Base-by-base conservation (phyloP, 495 filamentous ascomycete genomes). In the Oleoguttula mirabilis region DNA sequence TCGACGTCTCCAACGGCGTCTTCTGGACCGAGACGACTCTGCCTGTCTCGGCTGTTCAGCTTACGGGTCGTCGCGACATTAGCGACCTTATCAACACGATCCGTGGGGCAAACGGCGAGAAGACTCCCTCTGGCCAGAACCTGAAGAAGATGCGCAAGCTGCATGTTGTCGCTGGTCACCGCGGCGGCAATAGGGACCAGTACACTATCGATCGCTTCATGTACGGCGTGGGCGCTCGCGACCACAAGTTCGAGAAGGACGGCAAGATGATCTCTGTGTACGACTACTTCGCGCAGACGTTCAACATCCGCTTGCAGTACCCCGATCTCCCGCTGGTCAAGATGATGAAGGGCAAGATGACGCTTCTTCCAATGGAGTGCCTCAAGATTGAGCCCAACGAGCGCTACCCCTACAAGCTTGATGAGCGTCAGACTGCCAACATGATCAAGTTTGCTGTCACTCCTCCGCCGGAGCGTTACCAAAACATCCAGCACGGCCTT, bases 391-490 rank as follows among this genome's bases (percentile, higher is more conserved):
- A 66, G 4, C 55, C 58, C 0, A 78, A 84, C 36, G 84, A 94
- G 62, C 73, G 79, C 0, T 98, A 87, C 59, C 67, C 69, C 0
- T 83, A 65, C 64, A 95, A 93, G 67, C 64, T 95, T 2, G 74
- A 75, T 46, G 73, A 82, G 14, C 52, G 57, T 0, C 76, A 82
- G 68, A 90, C 86, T 0, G 57, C 71, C 0, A 55, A 72, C 7
- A 95, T 98, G 88, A 93, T 98, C 62, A 85, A 79, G 56, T 84
- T 83, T 58, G 85, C 87, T 2, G 77, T 75, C 3, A 67, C 67
- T 20, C 69, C 74, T 2, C 90, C 90, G 0, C 31, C 47, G 0
- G 52, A 76, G 20, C 83, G 88, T 15, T 67, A 73, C 52, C 38
- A 51, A 0, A 67, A 77, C 11, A 80, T 95, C 39, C 47, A 69